These are phyloP conservation scores for Neopestalotiopsis sp. DNA, from an alignment of 2,329 filamentous ascomycete genomes.

Conservation along the genomic window DNA sequence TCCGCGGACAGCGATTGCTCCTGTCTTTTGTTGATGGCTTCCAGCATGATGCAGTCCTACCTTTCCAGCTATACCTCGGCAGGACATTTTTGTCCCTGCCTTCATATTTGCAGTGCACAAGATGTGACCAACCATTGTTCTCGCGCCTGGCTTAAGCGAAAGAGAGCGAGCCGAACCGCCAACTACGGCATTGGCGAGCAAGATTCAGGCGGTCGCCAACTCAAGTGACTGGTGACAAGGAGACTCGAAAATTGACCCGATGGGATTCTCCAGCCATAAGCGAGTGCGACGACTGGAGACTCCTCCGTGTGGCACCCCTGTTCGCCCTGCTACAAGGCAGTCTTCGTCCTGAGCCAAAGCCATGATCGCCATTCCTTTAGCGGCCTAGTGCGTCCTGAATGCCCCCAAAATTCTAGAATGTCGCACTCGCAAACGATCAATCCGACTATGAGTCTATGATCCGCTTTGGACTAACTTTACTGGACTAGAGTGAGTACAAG, in stretches of 20 bases:
- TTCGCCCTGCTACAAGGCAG: neutral
- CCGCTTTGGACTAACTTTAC: too few relatives aligned
- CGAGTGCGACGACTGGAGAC: neutral
- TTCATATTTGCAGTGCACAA: neutral
- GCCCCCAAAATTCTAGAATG: too few relatives aligned
- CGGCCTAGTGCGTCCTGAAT: neutral
- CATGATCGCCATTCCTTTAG: neutral
- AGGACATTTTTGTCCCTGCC: neutral
- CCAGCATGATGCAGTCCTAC: neutral
- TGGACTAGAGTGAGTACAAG: too few relatives aligned
- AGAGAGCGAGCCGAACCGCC: neutral
- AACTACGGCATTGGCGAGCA: neutral
- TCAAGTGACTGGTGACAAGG: neutral
- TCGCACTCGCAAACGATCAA: too few relatives aligned
- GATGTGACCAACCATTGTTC: neutral
- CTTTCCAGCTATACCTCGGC: neutral
- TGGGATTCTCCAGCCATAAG: neutral
- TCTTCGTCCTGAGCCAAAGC: neutral
- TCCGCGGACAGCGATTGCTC: neutral
- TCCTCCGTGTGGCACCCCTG: neutral
- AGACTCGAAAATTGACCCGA: neutral
- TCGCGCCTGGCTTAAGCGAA: neutral
- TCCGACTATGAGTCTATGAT: too few relatives aligned
- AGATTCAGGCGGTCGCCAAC: neutral
- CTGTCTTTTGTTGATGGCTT: neutral